Base-by-base conservation (phyloP, 805 yeast species). In the Candida succiphila region DNA sequence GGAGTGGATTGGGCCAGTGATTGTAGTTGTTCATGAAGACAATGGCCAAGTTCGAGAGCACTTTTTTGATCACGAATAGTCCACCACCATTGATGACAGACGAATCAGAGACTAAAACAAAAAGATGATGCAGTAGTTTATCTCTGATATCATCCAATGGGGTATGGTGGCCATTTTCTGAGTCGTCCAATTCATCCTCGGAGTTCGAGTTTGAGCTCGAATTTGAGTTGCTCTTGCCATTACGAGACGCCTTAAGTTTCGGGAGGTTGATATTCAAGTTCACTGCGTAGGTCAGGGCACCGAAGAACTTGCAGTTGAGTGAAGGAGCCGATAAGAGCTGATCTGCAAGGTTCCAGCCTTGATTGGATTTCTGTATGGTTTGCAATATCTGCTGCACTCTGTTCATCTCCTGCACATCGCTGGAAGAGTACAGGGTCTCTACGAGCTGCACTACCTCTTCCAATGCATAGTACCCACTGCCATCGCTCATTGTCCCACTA, bases 261-360 rank as follows among this genome's bases (percentile, higher is more conserved):
- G n/a, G n/a, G 1, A 37, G 7, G 29, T 43, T 41, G 9, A 37
- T 48, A 37, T 71, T 73, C 29, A 80, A 53, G 41, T 67, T 61
- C 4, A 85, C 92, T 0, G 85, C 69, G 37, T 73, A 75, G 0
- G 95, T 85, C 37, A 82, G 64, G 0, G 94, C 94, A 1, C 94
- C 95, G 46, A 85, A 78, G 51, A 79, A 85, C 46, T 75, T 73
- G 40, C 77, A 71, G 37, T 69, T 70, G 29, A 58, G 43, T 1
- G 71, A 63, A 3, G 49, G 46, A 2, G 50, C 39, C 30, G 38
- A 38, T 7, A 85, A 56, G 16, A 85, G 60, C 26, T 54, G 43
- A 24, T 67, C 63, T 0, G 88, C 94, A 17, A 85, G 47, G 2
- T 43, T 41, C 58, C 75, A 65, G 2, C 85, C 89, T 31, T 65